Evolutionary conservation across 2,329 filamentous ascomycete species (phyloP).

Genomic region (Paecilomyces fulvus): DNA sequence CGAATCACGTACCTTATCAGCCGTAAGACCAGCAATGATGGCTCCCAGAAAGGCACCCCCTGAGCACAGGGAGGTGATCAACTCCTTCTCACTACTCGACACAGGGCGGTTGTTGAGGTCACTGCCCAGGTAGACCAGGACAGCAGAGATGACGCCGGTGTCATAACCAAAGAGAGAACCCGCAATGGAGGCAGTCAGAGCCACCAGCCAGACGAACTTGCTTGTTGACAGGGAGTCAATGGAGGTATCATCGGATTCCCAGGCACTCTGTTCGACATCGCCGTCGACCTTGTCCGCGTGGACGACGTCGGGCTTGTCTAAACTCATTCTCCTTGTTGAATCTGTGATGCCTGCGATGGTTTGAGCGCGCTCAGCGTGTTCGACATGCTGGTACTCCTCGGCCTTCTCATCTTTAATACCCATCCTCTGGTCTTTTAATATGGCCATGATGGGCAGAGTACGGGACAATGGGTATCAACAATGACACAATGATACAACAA

Average conservation of each 20-base stretch:
- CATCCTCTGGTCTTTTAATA: background rate
- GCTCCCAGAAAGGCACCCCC: conserved; percentile 41
- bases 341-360: background rate
- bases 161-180: background rate
- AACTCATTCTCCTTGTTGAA: background rate
- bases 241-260: conserved; percentile 12
- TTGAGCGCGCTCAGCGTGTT: background rate
- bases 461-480: background rate
- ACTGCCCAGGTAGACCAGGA: conserved; percentile 9
- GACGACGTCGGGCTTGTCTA: background rate
- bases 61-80: conserved; percentile 45
- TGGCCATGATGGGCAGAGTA: background rate
- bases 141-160: background rate
- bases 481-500: background rate
- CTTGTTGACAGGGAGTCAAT: conserved; percentile 34
- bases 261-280: conserved; percentile 6
- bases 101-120: conserved; percentile 34
- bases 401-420: background rate
- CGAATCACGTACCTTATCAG: conserved; percentile 19
- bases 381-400: background rate
- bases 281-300: conserved; percentile 6
- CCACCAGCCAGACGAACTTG: conserved; percentile 31
- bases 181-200: conserved; percentile 21
- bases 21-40: conserved; percentile 27
- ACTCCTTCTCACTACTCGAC: conserved; percentile 39